Conservation (phyloP, 352 stramenopile species). For the Phytophthora pistaciae region DNA sequence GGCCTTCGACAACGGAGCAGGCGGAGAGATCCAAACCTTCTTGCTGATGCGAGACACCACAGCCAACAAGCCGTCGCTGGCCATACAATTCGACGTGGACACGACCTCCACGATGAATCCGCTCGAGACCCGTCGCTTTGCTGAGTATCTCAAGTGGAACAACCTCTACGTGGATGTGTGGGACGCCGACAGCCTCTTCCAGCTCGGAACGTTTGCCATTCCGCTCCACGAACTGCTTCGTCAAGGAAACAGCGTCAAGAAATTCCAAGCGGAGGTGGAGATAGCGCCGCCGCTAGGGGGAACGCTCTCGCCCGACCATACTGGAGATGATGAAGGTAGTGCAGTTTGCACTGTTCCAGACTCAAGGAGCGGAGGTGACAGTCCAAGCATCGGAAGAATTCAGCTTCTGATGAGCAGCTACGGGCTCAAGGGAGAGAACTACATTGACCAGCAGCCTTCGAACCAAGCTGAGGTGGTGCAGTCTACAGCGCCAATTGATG, state of each 20-base stretch:
- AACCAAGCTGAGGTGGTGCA: slow-evolving; percentile 1
- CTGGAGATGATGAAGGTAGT: slow-evolving; percentile 17
- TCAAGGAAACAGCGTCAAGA: slow-evolving; percentile 91
- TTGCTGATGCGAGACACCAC: slow-evolving; percentile 74
- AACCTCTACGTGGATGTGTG: slow-evolving; percentile 93
- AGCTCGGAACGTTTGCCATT: slow-evolving; percentile 85
- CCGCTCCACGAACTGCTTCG: slow-evolving; percentile 90
- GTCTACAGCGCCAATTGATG: neutral
- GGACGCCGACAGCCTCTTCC: slow-evolving; percentile 93
- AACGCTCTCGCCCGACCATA: slow-evolving; percentile 4
- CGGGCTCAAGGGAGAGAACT: slow-evolving; percentile 65
- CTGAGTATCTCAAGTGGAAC: slow-evolving; percentile 88
- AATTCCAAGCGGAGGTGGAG: slow-evolving; percentile 88
- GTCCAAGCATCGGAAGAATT: slow-evolving; percentile 50
- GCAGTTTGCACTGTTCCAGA: slow-evolving; percentile 25
- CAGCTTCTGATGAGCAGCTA: slow-evolving; percentile 93
- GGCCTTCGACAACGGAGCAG: slow-evolving; percentile 47
- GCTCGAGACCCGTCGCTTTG: slow-evolving; percentile 82
- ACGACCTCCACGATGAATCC: slow-evolving; percentile 64
- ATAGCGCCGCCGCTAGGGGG: slow-evolving; percentile 48
- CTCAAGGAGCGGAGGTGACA: neutral
- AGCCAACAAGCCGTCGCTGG: slow-evolving; percentile 69
- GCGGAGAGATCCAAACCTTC: slow-evolving; percentile 47
- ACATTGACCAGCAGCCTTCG: slow-evolving; percentile 22
- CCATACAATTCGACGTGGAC: slow-evolving; percentile 84